A percentile compares a stretch with the other conserved stretches of the same genome.
These are phyloP conservation scores for Halophytophthora polymorphica DNA, from an alignment of 352 stramenopile species.

Conservation along the genomic window DNA sequence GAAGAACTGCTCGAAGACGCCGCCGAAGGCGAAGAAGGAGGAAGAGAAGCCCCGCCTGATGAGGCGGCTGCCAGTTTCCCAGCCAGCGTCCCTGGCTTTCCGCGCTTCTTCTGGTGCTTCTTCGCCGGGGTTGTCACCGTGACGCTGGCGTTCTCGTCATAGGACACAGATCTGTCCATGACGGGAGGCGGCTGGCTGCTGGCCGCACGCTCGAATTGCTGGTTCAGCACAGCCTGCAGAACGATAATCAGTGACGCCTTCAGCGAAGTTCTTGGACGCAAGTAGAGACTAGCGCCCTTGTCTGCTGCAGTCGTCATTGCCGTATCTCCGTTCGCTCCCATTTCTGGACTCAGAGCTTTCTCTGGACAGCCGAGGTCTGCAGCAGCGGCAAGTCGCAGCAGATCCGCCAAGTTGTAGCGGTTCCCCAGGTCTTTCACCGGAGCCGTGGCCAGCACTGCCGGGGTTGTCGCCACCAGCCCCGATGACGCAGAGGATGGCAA, in stretches of 20 bases:
- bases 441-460: conserved; percentile 7
- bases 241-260: conserved; percentile 32
- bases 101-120: conserved; percentile 36
- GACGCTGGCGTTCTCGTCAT: conserved; percentile 30
- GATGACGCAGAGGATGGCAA: conserved; percentile 13
- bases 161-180: conserved; percentile 26
- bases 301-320: conserved; percentile 4
- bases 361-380: conserved; percentile 54
- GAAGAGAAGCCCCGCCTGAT: conserved; percentile 5
- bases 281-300: conserved; percentile 5
- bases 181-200: conserved; percentile 11
- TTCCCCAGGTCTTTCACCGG: conserved; percentile 21
- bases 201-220: conserved; percentile 47
- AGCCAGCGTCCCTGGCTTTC: conserved; percentile 26
- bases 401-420: conserved; percentile 48
- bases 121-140: conserved; percentile 23
- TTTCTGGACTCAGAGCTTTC: conserved; percentile 29
- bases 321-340: conserved; percentile 12
- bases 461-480: conserved; percentile 1
- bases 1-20: conserved; percentile 6
- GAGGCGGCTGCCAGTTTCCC: conserved; percentile 22
- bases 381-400: conserved; percentile 48
- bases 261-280: conserved; percentile 7
- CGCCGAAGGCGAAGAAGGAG: conserved; percentile 3
- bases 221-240: conserved; percentile 46